Conservation (phyloP, 148 eudicot genomes). For the Arctostaphylos glauca region DNA sequence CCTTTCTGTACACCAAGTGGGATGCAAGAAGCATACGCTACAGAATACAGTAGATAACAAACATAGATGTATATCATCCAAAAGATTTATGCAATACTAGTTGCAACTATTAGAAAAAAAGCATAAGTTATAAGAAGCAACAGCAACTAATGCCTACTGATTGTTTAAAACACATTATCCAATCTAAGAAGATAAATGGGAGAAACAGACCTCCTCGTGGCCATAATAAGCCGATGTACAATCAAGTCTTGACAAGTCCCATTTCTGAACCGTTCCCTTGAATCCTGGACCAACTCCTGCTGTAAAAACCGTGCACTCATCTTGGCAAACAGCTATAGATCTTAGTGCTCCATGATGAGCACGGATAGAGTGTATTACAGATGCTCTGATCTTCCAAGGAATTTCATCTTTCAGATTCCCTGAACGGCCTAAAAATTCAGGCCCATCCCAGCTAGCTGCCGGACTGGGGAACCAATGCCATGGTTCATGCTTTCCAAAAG, state of each 20-base stretch:
- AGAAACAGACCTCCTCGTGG: constrained; percentile 84
- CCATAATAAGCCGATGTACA: constrained; percentile 82
- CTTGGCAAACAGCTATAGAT: constrained; percentile 71
- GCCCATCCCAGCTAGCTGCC: constrained; percentile 79
- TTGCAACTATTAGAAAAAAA: neutral
- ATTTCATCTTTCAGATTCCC: constrained; percentile 79
- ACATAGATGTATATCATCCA: neutral
- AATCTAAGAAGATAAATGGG: constrained; percentile 1
- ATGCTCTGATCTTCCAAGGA: constrained; percentile 97
- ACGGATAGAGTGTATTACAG: constrained; percentile 77
- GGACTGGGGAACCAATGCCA: constrained; percentile 97
- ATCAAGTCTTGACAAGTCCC: constrained; percentile 74
- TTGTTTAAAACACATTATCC: neutral
- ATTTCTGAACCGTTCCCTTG: constrained; percentile 92
- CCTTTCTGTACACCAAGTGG: neutral
- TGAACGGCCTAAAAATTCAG: constrained; percentile 68
- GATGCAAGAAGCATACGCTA: neutral
- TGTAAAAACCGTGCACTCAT: constrained; percentile 82
- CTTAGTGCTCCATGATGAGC: constrained; percentile 94
- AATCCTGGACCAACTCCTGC: constrained; percentile 96
- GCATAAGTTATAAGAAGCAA: neutral
- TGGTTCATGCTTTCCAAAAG: constrained; percentile 61
- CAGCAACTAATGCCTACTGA: neutral
- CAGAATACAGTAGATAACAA: neutral
- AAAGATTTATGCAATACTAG: neutral